Evolutionary conservation across 331 rosid genomes (phyloP).

Genomic region (Arachis monticola): DNA sequence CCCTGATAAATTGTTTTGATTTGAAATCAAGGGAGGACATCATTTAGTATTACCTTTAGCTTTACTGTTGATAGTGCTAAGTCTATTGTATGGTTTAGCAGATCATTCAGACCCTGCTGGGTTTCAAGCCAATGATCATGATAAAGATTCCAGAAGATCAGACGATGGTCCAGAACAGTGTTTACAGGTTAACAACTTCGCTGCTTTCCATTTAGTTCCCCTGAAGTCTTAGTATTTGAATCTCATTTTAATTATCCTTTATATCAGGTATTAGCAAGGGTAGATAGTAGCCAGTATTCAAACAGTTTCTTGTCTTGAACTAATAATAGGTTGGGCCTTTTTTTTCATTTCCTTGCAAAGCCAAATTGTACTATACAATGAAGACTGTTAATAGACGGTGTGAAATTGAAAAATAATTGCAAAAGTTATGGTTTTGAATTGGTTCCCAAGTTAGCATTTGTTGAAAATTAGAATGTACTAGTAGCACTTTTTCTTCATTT

Average conservation of each 20-base stretch:
- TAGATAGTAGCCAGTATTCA: background rate
- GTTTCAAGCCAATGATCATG: constrained; percentile 36
- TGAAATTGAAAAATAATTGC: constrained; percentile 18
- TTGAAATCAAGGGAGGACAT: constrained; percentile 5
- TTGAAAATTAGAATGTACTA: background rate
- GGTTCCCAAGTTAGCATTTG: background rate
- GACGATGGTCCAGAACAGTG: constrained; percentile 43
- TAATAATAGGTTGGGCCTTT: background rate
- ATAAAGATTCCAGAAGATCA: constrained; percentile 34
- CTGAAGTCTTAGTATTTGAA: background rate
- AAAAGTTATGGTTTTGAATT: background rate
- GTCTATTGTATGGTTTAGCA: constrained; percentile 32
- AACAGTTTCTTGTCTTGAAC: constrained; percentile 29
- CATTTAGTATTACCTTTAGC: background rate
- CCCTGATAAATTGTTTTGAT: constrained; percentile 13
- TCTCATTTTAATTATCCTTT: constrained; percentile 16
- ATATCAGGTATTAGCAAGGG: constrained; percentile 12
- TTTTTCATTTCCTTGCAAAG: background rate
- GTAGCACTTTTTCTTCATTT: background rate
- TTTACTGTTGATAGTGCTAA: constrained; percentile 30
- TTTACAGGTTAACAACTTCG: constrained; percentile 47
- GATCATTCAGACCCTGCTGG: constrained; percentile 43
- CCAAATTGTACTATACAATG: background rate
- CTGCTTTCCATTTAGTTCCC: background rate
- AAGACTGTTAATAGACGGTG: background rate